Base-by-base conservation (phyloP, 2,329 filamentous ascomycete species). In the Drechslerella dactyloides region DNA sequence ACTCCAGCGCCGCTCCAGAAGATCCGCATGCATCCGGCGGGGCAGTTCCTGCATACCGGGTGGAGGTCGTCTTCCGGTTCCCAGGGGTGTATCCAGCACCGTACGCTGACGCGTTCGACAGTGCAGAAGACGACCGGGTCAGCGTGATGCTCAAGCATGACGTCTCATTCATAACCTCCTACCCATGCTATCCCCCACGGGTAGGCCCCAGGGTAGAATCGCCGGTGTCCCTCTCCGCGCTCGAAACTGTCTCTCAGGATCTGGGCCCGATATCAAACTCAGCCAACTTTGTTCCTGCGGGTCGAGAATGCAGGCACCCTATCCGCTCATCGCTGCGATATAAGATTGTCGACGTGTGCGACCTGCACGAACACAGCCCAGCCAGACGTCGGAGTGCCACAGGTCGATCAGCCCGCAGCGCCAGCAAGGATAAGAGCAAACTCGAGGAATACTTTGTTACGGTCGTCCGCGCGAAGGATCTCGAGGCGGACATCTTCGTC, bases 401-500 rank as follows among this genome's bases (percentile, higher is more conserved):
- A 33, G 4, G 27, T 33, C 27, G 27, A 33, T 33, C 27, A 3
- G 3, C 27, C 8, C 4, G 27, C 8, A 8, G 27, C 27, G 27
- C 27, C 27, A n/a, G n/a, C n/a, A 8, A 33, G 27, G 74, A 80
- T 80, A 27, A 48, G 27, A 40, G 19, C 19, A 81, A 83, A 1
- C 81, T 81, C 15, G 80, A 81, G 33, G 82, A 83, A 75, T 83
- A 84, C 21, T 60, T 58, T 27, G 56, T 75, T 21, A 60, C 75
- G 10, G 73, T 77, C 15, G 70, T 84, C 10, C 82, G 83, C 74
- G 81, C 82, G 17, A 81, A 87, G 23, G 84, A 86, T 42, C 85
- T 85, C 63, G 85, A 85, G 0, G 88, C 85, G 11, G 86, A 88
- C 75, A 81, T 89, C 77, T 89, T 91, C 79, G 83, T 92, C 7